Evolutionary conservation across 108 stramenopile genomes (phyloP).

Genomic region (Chaetoceros muelleri): DNA sequence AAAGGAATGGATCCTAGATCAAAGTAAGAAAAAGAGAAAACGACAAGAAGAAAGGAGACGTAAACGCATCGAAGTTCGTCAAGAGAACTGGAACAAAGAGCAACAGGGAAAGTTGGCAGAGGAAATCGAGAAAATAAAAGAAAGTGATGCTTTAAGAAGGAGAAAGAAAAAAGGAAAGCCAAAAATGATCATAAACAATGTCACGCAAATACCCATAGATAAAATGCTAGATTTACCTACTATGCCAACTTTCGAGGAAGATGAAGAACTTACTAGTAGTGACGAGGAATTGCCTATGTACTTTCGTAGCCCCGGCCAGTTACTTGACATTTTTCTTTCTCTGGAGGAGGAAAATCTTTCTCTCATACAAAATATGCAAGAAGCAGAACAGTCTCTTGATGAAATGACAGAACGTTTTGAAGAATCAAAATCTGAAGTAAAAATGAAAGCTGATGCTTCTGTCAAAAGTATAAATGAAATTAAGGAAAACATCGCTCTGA

Average conservation of each 20-base stretch:
- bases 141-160: too few relatives aligned
- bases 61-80: slow-evolving; percentile 5
- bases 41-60: slow-evolving; percentile 8
- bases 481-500: not conserved
- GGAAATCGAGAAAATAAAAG: not conserved
- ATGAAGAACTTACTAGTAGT: slow-evolving; percentile 25
- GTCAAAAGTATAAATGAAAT: not conserved
- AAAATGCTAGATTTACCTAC: slow-evolving; percentile 10
- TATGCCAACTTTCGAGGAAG: slow-evolving; percentile 24
- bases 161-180: not conserved
- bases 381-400: slow-evolving; percentile 50
- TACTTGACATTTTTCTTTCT: slow-evolving; percentile 36
- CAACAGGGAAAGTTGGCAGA: slow-evolving; percentile 8
- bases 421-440: too few relatives aligned
- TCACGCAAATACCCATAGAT: too few relatives aligned
- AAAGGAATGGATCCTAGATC: slow-evolving; percentile 35
- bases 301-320: slow-evolving; percentile 44
- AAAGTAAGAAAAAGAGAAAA: slow-evolving; percentile 10
- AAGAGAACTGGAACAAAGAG: slow-evolving; percentile 5
- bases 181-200: not conserved
- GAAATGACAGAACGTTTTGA: slow-evolving; percentile 24
- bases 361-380: slow-evolving; percentile 58
- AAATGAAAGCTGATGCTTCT: too few relatives aligned
- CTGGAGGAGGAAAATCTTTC: slow-evolving; percentile 59
- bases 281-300: slow-evolving; percentile 65